phyloP scores from a whole-genome alignment of 177 flowering plant genomes.

The Tripterygium wilfordii region DNA sequence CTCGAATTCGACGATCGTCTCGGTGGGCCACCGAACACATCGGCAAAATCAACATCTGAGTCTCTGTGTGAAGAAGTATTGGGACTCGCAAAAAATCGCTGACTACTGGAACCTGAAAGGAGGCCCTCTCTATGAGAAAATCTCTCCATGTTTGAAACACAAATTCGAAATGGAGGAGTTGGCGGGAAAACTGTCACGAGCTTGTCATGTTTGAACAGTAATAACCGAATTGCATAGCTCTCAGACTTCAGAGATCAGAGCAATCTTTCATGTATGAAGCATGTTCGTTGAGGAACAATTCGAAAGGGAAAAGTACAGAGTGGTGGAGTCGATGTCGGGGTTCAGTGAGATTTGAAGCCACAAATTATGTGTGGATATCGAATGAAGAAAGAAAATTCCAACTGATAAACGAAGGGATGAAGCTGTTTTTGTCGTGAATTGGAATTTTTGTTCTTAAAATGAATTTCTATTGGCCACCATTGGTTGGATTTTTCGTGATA shows the following conservation, averaged over 20 bases:
- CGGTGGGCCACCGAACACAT: constrained; percentile 95
- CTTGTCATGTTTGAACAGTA: too few relatives aligned
- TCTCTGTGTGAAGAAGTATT: constrained; percentile 16
- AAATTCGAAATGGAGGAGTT: neutral
- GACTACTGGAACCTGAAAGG: constrained; percentile 29
- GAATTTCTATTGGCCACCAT: too few relatives aligned
- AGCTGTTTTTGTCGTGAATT: neutral
- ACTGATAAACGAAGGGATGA: neutral
- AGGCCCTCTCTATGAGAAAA: constrained; percentile 34
- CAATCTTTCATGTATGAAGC: neutral
- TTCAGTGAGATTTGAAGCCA: constrained; percentile 14
- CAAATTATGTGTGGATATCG: constrained; percentile 8
- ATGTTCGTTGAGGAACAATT: neutral
- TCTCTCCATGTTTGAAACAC: too few relatives aligned
- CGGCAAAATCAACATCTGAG: constrained; percentile 66
- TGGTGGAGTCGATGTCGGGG: neutral
- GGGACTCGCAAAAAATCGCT: constrained; percentile 21
- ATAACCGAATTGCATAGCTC: too few relatives aligned
- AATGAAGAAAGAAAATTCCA: constrained; percentile 15
- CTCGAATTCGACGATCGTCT: constrained; percentile 52
- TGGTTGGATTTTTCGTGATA: constrained; percentile 14
- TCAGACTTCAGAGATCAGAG: too few relatives aligned
- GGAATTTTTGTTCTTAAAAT: too few relatives aligned
- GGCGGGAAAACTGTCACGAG: constrained; percentile 26
- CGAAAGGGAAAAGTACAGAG: constrained; percentile 10